Conservation (phyloP, 495 filamentous ascomycete species). For the Sabuloglossum arenarium region DNA sequence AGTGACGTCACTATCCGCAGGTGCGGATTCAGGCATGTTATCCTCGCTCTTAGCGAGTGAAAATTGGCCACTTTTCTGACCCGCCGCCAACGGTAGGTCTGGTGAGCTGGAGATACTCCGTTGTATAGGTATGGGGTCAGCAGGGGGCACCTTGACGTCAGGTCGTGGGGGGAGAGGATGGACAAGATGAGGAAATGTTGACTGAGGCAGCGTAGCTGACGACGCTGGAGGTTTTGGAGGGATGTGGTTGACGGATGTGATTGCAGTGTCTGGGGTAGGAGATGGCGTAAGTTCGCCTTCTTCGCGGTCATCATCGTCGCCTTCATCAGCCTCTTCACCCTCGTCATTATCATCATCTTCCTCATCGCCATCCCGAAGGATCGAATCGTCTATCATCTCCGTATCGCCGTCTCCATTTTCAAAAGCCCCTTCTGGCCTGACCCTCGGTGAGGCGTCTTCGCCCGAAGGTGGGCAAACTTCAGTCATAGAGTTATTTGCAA, state of each 20-base stretch:
- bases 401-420: slow-evolving; percentile 10
- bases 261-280: neutral
- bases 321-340: slow-evolving; percentile 4
- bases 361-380: slow-evolving; percentile 8
- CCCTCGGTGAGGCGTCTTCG: slow-evolving; percentile 5
- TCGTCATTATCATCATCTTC: slow-evolving; percentile 21
- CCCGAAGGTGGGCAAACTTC: slow-evolving; percentile 1
- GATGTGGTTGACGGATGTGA: neutral
- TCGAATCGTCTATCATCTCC: slow-evolving; percentile 10
- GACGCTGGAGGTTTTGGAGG: neutral
- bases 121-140: neutral
- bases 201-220: neutral
- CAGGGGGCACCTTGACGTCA: neutral
- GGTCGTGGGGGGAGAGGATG: neutral
- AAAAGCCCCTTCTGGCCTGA: slow-evolving; percentile 6
- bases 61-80: neutral
- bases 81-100: neutral
- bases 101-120: neutral
- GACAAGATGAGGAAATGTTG: neutral
- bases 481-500: slow-evolving; percentile 8
- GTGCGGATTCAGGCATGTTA: too few species aligned
- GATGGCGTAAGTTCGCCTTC: slow-evolving; percentile 5
- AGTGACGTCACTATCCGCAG: neutral
- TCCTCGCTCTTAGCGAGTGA: neutral
- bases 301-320: slow-evolving; percentile 5